Percentiles rank a stretch among this genome's conserved stretches.
Conservation (phyloP, 306 rosid species). For the Sicyos baderoa region DNA sequence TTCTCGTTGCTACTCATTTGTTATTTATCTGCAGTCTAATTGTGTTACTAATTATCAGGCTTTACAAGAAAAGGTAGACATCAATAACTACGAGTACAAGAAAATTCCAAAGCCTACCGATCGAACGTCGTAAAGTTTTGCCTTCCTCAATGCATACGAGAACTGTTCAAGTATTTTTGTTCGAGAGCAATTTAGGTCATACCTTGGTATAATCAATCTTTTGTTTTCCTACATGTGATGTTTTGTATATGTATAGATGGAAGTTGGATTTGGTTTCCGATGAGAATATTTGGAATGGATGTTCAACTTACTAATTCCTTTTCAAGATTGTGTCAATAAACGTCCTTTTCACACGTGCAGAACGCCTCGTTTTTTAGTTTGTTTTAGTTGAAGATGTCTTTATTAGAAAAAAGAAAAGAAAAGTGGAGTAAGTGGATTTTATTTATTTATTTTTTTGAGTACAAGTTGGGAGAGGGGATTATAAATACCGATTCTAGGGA, state of each 20-base stretch:
- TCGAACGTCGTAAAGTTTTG: conserved; percentile 20
- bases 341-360: too few relatives aligned
- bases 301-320: neutral
- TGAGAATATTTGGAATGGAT: neutral
- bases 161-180: conserved; percentile 1
- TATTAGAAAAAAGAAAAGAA: too few relatives aligned
- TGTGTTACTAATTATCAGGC: conserved; percentile 28
- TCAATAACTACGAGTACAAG: conserved; percentile 58
- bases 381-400: too few relatives aligned
- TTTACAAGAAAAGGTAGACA: conserved; percentile 70
- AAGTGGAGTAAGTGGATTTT: too few relatives aligned
- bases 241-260: neutral
- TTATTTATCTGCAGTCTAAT: neutral
- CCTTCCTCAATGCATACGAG: neutral
- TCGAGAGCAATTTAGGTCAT: too few relatives aligned
- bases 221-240: neutral
- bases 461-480: too few relatives aligned
- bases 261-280: neutral
- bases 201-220: too few relatives aligned
- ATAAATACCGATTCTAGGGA: too few relatives aligned
- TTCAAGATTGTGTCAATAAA: neutral
- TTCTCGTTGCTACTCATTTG: neutral
- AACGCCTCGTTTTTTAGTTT: too few relatives aligned
- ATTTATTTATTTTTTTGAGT: too few relatives aligned
- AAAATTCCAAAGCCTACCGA: conserved; percentile 59